Evolutionary conservation across 345 rosid genomes (phyloP), one percentile per base, ranked within the genome.

Genomic region (Microthlaspi erraticum): DNA sequence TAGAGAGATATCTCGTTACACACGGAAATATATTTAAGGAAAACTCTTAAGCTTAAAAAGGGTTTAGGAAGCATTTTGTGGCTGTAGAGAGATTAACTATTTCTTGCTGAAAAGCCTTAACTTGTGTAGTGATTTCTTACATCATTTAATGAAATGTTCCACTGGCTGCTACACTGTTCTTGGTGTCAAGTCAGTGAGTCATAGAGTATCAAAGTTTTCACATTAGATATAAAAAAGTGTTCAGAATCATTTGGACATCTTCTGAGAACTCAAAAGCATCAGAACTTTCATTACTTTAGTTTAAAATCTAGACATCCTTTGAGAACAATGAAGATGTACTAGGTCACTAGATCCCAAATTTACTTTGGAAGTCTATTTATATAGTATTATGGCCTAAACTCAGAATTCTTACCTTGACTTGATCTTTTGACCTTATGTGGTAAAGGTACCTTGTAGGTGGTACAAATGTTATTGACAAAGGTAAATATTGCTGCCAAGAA

Each of bases 401-500:
- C 2, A 58, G 65, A 70, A 41, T 14, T n/a, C 18, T 19, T 4
- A 34, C 10, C 2, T 46, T 48, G 71, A 38, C 9, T 13, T 56
- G 61, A 49, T 66, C 37, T 58, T 13, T 13, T 56, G 67, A 49
- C 58, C 45, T 58, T 23, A 20, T 42, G 52, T 53, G 34, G 58
- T 44, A 44, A 7, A 67, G 37, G 73, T 45, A 53, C 55, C 32
- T 33, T 29, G 59, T 8, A 66, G 60, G 36, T 56, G 66, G 66
- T 72, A 46, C 36, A 73, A 49, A 63, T 63, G 33, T 14, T 5
- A 54, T 45, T 8, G n/a, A 29, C 16, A 56, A 55, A 55, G 54
- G 72, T 66, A 58, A 75, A 26, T 34, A 16, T 4, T 9, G 0
- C 17, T 26, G 63, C 74, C 69, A 75, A 75, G 69, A 75, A 75